Evolutionary conservation across 805 yeast species (phyloP), one percentile per base, ranked within the genome.

Genomic region (Teunomyces barrocoloradensis): DNA sequence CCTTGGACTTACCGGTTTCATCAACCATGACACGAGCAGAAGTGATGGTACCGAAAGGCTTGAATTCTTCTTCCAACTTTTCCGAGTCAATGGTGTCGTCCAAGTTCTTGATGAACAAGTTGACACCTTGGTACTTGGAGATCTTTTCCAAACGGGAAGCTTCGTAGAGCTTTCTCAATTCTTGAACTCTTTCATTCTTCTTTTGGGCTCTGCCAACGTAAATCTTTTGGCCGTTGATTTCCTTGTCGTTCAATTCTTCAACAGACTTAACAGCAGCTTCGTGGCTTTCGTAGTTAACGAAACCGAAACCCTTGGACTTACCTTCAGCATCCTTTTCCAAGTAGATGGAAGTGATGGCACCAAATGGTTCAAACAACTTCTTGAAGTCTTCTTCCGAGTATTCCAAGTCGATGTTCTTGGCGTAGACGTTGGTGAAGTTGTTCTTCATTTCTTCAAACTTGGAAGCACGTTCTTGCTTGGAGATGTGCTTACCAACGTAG

Each of bases 151-250:
- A 80, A 71, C 96, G 85, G 60, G 87, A 85, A 59, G 87, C 82
- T 76, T 94, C 98, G 78, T 89, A 85, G 78, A 89, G 96, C 76
- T 85, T 86, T 80, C 87, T 89, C 73, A 94, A 87, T 75, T 90
- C 96, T 78, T 89, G 96, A 66, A 85, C 74, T 80, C 99, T 91
- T 82, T 94, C 99, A 74, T 87, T 81, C 83, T 90, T 92, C 90
- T 90, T 92, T 80, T 94, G 99, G 60, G 99, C 99, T 76, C 99
- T 89, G 64, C 97, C 97, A 64, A 92, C 99, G 71, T 84, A 94
- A 57, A 94, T 75, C 72, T 78, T 81, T 78, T 88, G 89, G 64
- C 94, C 95, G 63, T 82, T 83, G 69, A 85, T 71, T 67, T 94
- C 98, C 60, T 72, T 76, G 69, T 86, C 96, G 76, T 94, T 88